Evolutionary conservation across 768 basidiomycete species (phyloP), one percentile per base, ranked within the genome.

Genomic region (Phlebiopsis flavidoalba): DNA sequence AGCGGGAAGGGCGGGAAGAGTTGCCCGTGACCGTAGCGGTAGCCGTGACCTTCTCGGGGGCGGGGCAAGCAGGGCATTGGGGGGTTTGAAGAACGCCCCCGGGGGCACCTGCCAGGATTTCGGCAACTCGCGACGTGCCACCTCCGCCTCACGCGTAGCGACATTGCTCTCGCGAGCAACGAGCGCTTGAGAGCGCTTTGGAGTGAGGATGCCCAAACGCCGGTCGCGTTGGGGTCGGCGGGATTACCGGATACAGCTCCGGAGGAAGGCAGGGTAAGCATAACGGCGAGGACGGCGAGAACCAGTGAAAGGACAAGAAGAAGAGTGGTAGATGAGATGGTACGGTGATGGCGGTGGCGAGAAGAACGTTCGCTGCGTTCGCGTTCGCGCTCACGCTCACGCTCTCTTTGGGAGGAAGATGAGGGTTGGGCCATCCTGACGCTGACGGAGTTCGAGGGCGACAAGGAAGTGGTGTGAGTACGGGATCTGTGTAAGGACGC

Each of bases 401-500:
- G 26, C 26, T 31, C 26, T 31, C 26, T 31, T 31, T 31, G 26
- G 26, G 26, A 90, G 33, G 91, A 92, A 24, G 91, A 91, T 33
- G 89, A 91, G 57, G 90, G 90, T 75, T 90, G 85, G 63, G 91
- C 91, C 91, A 93, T 93, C 80, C 88, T 88, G 76, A 83, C 86
- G 85, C 79, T 81, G 63, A 80, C 67, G 70, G 81, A 82, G 62
- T 80, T 75, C 70, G 79, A 80, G 65, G 90, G 88, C 82, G 91
- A 91, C 82, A 91, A 48, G 58, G 58, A 80, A 81, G 89, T 88
- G 68, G 85, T 83, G 60, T 82, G 76, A 59, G 87, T 83, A 58
- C 79, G 71, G 56, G 69, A 63, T 66, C 82, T 82, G 73, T 83
- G 77, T 67, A 83, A 84, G 72, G 91, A 89, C 83, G 89, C 86